Percentiles rank a stretch among this genome's conserved stretches.
These are phyloP conservation scores for Chaetomidium leptoderma DNA, from an alignment of 495 filamentous ascomycete genomes.

Conservation along the genomic window DNA sequence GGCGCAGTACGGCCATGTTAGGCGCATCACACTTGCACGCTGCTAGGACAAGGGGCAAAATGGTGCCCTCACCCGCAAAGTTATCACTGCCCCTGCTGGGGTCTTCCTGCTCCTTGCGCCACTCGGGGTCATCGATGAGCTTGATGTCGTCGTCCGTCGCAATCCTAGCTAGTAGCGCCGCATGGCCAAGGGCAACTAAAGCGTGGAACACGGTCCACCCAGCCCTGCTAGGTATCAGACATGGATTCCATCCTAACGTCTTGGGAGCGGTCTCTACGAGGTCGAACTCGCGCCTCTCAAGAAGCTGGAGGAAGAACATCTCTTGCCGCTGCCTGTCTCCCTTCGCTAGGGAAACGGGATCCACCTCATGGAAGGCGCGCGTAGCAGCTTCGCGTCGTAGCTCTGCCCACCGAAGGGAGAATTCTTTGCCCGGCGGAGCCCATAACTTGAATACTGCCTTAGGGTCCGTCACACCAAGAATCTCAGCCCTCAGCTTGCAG, in stretches of 20 bases:
- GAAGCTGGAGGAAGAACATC: neutral
- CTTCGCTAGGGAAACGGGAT: neutral
- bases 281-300: neutral
- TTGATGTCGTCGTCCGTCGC: conserved; percentile 6
- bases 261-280: neutral
- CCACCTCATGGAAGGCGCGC: conserved; percentile 1
- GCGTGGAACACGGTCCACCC: conserved; percentile 4
- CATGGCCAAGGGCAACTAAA: conserved; percentile 6
- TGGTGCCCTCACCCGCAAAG: neutral
- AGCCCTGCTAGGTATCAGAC: too few relatives aligned
- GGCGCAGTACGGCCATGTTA: conserved; percentile 41
- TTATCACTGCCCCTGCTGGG: neutral
- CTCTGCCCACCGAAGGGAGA: neutral
- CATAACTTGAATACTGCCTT: neutral
- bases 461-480: neutral
- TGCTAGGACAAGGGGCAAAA: conserved; percentile 30
- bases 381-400: neutral
- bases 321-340: neutral
- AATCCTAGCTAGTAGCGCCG: conserved; percentile 8
- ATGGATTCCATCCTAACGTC: neutral
- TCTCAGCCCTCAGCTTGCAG: neutral
- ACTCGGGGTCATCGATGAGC: conserved; percentile 6
- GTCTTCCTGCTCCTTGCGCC: neutral
- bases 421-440: neutral
- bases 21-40: conserved; percentile 33